Conservation (phyloP, 2,329 filamentous ascomycete genomes). For the Aureobasidium sp. region DNA sequence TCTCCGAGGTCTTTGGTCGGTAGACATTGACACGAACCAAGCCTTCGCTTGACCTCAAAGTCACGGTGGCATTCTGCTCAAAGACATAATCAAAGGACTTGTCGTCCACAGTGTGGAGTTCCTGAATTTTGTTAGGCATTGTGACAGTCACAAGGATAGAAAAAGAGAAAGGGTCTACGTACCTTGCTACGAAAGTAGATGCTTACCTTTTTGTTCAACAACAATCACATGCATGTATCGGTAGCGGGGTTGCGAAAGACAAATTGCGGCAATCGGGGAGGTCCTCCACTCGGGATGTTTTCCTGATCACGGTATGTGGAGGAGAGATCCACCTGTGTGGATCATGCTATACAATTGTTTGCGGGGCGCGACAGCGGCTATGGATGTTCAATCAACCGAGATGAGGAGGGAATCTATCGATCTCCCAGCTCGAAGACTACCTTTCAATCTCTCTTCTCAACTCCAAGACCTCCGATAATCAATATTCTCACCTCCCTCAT, state of each 20-base stretch:
- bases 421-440: not conserved
- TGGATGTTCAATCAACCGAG: not conserved
- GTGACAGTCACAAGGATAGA: not conserved
- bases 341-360: not conserved
- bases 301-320: not conserved
- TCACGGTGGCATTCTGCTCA: slow-evolving; percentile 28
- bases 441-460: not conserved
- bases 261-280: not conserved
- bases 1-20: slow-evolving; percentile 28
- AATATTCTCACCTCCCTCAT: not conserved
- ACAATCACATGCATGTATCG: not conserved
- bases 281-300: slow-evolving; percentile 1
- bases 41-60: slow-evolving; percentile 25
- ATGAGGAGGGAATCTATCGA: not conserved
- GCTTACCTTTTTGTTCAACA: slow-evolving; percentile 11
- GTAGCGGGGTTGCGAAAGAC: not conserved
- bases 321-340: not conserved
- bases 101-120: slow-evolving; percentile 28
- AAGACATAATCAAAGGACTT: slow-evolving; percentile 28
- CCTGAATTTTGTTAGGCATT: slow-evolving; percentile 29
- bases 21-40: slow-evolving; percentile 31
- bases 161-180: not conserved
- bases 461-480: not conserved
- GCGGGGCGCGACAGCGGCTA: not conserved
- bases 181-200: not conserved